Evolutionary conservation across 805 yeast genomes (phyloP), one percentile per base, ranked within the genome.

Genomic region (Yarrowia porcina): DNA sequence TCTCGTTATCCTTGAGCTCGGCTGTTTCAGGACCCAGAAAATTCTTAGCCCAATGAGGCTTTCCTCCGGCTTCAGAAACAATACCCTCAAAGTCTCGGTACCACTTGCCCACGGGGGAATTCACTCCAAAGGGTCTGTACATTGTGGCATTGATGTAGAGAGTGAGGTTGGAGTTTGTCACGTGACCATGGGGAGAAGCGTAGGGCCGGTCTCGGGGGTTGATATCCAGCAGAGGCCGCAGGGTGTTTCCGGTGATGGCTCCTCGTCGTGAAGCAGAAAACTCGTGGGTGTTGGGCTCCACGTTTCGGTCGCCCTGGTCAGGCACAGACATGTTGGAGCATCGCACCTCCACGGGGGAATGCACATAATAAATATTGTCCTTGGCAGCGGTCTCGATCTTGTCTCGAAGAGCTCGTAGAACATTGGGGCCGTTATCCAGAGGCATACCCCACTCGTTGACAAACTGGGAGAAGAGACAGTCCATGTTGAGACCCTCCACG

Each of bases 401-500:
- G 44, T 75, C 71, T 7, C 69, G 66, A 32, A 75, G 66, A 52
- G 70, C 64, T 59, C 78, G 75, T 66, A 92, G 79, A 18, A 88
- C 86, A 60, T 84, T 87, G 8, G 86, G 86, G 5, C 97, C 97
- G 66, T 84, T 82, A 23, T 76, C 80, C 70, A 93, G 76, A 20
- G 98, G 98, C 54, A 96, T 83, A n/a, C 94, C 91, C 98, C 98
- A 93, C 76, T 93, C 99, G 72, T 92, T 86, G 57, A 93, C 98
- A 75, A 86, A 92, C 74, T 93, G 99, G 45, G 91, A 85, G 74
- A 90, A 93, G 68, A 93, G 77, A 73, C 98, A 94, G 77, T 94
- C 98, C 96, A 93, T 90, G 74, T 89, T 90, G 70, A 93, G 83
- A 7, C 93, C 97, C 64, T 88, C 89, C 47, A 89, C 93, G 3